Evolutionary conservation across 2,329 filamentous ascomycete genomes (phyloP).

Genomic region (Ceratocystis cacaofunesta): DNA sequence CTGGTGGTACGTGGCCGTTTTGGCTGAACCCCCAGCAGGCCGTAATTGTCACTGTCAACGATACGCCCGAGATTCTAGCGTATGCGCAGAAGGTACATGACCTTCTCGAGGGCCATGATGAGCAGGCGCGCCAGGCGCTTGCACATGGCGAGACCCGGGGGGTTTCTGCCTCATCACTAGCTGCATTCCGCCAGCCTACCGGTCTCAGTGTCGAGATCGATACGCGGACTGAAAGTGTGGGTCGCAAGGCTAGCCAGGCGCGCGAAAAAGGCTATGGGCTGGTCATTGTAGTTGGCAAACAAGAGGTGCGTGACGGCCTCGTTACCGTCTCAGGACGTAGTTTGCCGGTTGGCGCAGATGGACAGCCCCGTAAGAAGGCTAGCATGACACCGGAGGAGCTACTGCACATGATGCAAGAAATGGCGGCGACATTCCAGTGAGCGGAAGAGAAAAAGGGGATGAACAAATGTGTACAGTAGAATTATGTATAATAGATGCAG

Average conservation of each 20-base stretch:
- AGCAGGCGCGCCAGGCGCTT: constrained; percentile 17
- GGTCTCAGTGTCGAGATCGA: constrained; percentile 57
- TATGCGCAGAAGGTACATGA: constrained; percentile 35
- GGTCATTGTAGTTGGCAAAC: constrained; percentile 56
- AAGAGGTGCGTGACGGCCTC: constrained; percentile 43
- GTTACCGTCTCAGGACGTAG: constrained; percentile 35
- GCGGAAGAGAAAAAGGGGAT: constrained; percentile 17
- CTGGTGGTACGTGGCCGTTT: constrained; percentile 68
- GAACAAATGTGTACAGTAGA: constrained; percentile 11
- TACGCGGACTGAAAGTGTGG: constrained; percentile 43
- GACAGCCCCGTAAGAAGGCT: constrained; percentile 23
- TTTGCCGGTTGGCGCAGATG: constrained; percentile 20
- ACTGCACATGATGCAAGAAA: constrained; percentile 30
- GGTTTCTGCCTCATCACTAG: constrained; percentile 18
- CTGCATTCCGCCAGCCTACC: constrained; percentile 40
- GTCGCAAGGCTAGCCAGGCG: constrained; percentile 59
- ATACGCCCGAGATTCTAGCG: constrained; percentile 37
- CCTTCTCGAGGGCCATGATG: constrained; percentile 29
- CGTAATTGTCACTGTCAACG: constrained; percentile 58
- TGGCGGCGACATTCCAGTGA: constrained; percentile 35
- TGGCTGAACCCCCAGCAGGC: constrained; percentile 75
- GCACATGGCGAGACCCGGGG: constrained; percentile 18
- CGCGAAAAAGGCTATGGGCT: constrained; percentile 56
- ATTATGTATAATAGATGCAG: constrained; percentile 8
- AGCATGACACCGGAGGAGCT: constrained; percentile 32